Percentiles rank a stretch among this genome's conserved stretches.
Evolutionary conservation across 345 rosid genomes (phyloP).

Genomic region (Hypericum androsaemum): DNA sequence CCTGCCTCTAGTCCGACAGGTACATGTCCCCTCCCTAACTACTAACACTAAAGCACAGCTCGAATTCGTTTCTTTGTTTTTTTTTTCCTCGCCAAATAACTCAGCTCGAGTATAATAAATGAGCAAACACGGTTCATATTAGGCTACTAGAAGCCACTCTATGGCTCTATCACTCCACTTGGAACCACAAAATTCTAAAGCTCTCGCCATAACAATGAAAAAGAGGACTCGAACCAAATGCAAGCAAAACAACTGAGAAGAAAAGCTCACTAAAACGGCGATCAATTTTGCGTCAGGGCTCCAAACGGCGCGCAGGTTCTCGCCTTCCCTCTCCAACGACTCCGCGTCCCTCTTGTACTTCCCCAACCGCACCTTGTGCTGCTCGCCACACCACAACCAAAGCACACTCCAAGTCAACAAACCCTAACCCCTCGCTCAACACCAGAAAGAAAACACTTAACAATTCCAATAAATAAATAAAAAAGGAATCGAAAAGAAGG

Average conservation of each 20-base stretch:
- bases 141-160: no score
- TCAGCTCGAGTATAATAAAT: no score
- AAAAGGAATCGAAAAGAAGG: background rate
- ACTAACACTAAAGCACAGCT: no score
- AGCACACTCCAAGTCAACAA: conserved; percentile 4
- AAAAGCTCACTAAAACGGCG: conserved; percentile 65
- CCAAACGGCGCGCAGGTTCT: conserved; percentile 83
- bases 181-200: no score
- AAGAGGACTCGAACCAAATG: background rate
- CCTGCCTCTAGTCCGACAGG: no score
- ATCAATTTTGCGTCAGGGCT: conserved; percentile 79
- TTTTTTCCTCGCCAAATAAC: no score
- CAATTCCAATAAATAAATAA: conserved; percentile 7
- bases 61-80: no score
- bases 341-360: conserved; percentile 71
- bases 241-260: background rate
- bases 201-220: no score
- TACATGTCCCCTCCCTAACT: no score
- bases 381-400: conserved; percentile 5
- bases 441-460: background rate
- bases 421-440: conserved; percentile 10
- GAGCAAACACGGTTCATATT: no score
- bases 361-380: conserved; percentile 89
- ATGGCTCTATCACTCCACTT: no score
- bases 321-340: conserved; percentile 72